Base-by-base conservation (phyloP, 169 alveolate species). In the Plasmodium falciparum region DNA sequence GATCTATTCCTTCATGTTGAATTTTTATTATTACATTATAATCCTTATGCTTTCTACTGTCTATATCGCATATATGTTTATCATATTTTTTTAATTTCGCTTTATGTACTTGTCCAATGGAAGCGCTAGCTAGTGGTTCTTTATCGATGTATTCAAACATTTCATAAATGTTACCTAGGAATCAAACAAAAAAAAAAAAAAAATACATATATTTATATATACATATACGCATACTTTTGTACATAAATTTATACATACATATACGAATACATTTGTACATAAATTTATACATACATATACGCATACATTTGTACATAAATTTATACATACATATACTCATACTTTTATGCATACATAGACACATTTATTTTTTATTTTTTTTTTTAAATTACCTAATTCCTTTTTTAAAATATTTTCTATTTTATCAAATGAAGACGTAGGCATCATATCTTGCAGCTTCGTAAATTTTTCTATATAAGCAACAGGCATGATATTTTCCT, bases 391-490 rank as follows among this genome's bases (percentile, higher is more conserved):
- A 72, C 98, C 98, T 62, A 96, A 73, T 56, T 97, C 98, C 50
- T 74, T 93, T 69, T 94, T 94, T 20, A 97, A 24, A 52, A 95
- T 92, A 61, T 88, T 93, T 66, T 92, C 93, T 54, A 96, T 88
- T 47, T 92, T 95, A 29, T 88, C 91, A 56, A 91, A 93, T 22
- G 93, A 90, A 20, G 97, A 92, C 54, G 95, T 94, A 13, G 98
- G 98, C 96, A 97, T 95, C 94, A 90, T 89, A 67, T 97, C 98
- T 58, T 97, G 98, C 49, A 97, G 93, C 66, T 94, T 95, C 6
- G 95, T 91, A 43, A 97, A 88, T 83, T 97, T 96, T 33, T 93
- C 94, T 47, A 97, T 88, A 91, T 96, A 97, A 86, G 95, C 96
- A 74, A 76, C 78, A 17, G 98, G 98, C 73, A 97, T 89, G 74